phyloP scores from a whole-genome alignment of 2,329 filamentous ascomycete species.

The Phyllosticta paracitricarpa region DNA sequence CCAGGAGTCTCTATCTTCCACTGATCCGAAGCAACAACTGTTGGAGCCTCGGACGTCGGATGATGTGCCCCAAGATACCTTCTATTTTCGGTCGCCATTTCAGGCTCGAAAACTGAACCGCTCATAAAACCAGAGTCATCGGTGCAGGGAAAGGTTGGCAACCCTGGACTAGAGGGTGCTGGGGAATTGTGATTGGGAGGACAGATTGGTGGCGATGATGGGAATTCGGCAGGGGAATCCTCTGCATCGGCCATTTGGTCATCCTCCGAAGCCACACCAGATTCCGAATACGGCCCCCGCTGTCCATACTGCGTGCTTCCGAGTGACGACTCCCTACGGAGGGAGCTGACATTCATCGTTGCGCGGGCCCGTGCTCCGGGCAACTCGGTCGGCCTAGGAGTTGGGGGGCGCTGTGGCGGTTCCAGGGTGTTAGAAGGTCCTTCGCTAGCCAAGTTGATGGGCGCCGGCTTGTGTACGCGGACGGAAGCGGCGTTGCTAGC shows the following conservation, averaged over 20 bases:
- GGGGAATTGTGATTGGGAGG: conserved; percentile 45
- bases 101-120: conserved; percentile 62
- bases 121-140: conserved; percentile 79
- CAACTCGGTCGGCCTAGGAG: conserved; percentile 54
- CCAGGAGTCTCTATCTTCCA: conserved; percentile 21
- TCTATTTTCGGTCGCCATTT: conserved; percentile 22
- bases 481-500: conserved; percentile 85
- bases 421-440: conserved; percentile 47
- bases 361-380: conserved; percentile 18
- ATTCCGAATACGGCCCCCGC: conserved; percentile 29
- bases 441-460: conserved; percentile 39
- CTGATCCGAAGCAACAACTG: conserved; percentile 1
- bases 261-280: conserved; percentile 35
- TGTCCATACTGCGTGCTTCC: conserved; percentile 20
- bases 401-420: conserved; percentile 65
- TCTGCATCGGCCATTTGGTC: conserved; percentile 41
- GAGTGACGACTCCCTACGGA: conserved; percentile 54
- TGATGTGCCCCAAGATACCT: neutral
- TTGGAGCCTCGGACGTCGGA: conserved; percentile 1
- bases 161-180: conserved; percentile 66
- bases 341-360: conserved; percentile 29
- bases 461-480: conserved; percentile 69
- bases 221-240: conserved; percentile 70
- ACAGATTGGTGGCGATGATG: conserved; percentile 80
- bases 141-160: conserved; percentile 46